phyloP scores from a whole-genome alignment of 345 rosid species.

The Eucalyptus cladocalyx region DNA sequence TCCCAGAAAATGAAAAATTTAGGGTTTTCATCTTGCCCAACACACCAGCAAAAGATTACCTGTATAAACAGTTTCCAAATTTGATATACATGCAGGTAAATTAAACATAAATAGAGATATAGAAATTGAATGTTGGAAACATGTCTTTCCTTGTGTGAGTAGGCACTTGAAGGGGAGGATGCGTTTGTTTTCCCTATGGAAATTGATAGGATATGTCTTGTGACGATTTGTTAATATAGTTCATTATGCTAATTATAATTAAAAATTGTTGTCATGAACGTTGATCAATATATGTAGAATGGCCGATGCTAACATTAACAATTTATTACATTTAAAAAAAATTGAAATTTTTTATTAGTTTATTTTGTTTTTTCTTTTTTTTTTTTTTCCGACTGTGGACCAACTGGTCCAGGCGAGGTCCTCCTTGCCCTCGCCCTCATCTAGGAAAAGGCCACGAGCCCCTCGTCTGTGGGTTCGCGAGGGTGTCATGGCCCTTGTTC shows the following conservation, averaged over 20 bases:
- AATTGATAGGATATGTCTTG: not conserved
- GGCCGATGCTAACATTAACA: too few species aligned
- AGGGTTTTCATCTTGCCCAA: not conserved
- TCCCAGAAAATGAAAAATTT: not conserved
- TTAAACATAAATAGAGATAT: not conserved
- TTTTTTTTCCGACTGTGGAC: too few species aligned
- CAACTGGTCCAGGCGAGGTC: not conserved
- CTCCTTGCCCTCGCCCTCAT: accelerated
- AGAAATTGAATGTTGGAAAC: not conserved
- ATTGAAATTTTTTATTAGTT: too few species aligned
- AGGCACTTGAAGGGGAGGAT: not conserved
- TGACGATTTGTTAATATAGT: too few species aligned
- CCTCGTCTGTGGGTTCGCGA: accelerated
- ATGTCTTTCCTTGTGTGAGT: not conserved
- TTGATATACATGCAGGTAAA: not conserved
- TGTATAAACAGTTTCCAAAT: not conserved
- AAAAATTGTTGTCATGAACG: too few species aligned
- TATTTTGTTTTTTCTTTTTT: too few species aligned
- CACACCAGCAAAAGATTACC: not conserved
- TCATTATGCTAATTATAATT: too few species aligned
- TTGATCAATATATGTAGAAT: too few species aligned
- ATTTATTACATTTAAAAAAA: too few species aligned
- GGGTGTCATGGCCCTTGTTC: not conserved
- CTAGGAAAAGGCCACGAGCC: not conserved
- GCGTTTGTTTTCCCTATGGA: not conserved